A percentile compares a stretch with the other conserved stretches of the same genome.
Evolutionary conservation across 2,329 filamentous ascomycete genomes (phyloP).

Genomic region (Microthyrium microscopicum): DNA sequence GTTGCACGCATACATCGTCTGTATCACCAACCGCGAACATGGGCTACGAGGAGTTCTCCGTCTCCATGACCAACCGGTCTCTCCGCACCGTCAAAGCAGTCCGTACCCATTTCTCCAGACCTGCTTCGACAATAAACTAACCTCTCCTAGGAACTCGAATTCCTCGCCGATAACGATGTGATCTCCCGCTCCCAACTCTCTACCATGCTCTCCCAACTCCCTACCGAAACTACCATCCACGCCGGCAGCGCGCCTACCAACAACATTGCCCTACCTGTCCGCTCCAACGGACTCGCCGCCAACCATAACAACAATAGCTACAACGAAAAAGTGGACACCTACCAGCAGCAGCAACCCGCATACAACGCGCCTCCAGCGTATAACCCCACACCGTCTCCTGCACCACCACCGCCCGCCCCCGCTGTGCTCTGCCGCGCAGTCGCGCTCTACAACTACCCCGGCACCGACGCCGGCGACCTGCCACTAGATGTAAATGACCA

Average conservation of each 20-base stretch:
- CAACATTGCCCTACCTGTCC: constrained; percentile 10
- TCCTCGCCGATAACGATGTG: constrained; percentile 65
- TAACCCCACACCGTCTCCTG: constrained; percentile 28
- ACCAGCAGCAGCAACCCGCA: constrained; percentile 26
- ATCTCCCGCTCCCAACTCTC: constrained; percentile 63
- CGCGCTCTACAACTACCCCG: constrained; percentile 71
- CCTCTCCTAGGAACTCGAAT: constrained; percentile 62
- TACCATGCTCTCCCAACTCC: constrained; percentile 57
- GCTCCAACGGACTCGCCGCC: constrained; percentile 9
- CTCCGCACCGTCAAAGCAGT: constrained; percentile 78
- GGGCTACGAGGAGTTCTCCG: constrained; percentile 31
- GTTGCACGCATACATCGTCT: no score
- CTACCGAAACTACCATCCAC: constrained; percentile 43
- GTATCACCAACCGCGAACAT: no score
- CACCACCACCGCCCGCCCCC: constrained; percentile 30
- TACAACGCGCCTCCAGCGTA: constrained; percentile 37
- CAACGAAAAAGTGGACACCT: constrained; percentile 22
- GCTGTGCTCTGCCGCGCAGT: constrained; percentile 53
- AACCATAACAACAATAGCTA: constrained; percentile 19
- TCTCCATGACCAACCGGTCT: constrained; percentile 62
- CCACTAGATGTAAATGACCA: constrained; percentile 65
- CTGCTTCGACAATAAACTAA: constrained; percentile 7
- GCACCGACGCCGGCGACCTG: constrained; percentile 66
- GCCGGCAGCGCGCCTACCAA: constrained; percentile 17
- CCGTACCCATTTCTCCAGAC: constrained; percentile 17